phyloP scores from a whole-genome alignment of 257 asterid genomes.

The Scutellaria barbata region DNA sequence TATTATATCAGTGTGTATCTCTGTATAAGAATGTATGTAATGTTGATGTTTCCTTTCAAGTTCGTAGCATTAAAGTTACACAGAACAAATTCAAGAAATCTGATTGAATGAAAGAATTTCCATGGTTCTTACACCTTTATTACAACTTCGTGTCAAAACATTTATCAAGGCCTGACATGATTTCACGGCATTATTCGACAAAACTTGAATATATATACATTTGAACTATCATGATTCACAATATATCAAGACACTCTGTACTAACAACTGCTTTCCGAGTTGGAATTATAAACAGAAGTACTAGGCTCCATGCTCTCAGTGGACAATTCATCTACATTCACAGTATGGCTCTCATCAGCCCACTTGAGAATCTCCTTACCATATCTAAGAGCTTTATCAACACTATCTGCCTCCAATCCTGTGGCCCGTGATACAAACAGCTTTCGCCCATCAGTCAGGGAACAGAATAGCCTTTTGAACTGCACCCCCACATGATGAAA shows the following conservation, averaged over 20 bases:
- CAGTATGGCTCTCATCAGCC: constrained; percentile 55
- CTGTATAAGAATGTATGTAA: constrained; percentile 26
- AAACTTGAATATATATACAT: constrained; percentile 21
- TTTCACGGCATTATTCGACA: constrained; percentile 31
- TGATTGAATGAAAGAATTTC: constrained; percentile 37
- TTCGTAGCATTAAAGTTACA: constrained; percentile 7
- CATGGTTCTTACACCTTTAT: constrained; percentile 27
- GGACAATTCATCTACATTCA: constrained; percentile 52
- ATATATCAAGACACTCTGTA: constrained; percentile 1
- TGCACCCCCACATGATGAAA: constrained; percentile 75
- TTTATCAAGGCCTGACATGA: constrained; percentile 21
- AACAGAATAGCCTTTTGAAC: constrained; percentile 63
- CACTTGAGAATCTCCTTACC: constrained; percentile 75
- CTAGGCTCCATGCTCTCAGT: constrained; percentile 69
- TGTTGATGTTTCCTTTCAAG: constrained; percentile 14
- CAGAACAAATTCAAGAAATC: neutral
- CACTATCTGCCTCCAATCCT: constrained; percentile 73
- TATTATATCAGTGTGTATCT: constrained; percentile 14
- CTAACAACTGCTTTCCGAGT: neutral
- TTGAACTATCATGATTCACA: neutral
- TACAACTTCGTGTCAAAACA: constrained; percentile 23
- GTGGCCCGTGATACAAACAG: constrained; percentile 67
- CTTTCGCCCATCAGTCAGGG: constrained; percentile 51
- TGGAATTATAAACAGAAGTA: constrained; percentile 47
- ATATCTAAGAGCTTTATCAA: constrained; percentile 66